Conservation (phyloP, 179 eudicot species). For the Patellifolia procumbens region DNA sequence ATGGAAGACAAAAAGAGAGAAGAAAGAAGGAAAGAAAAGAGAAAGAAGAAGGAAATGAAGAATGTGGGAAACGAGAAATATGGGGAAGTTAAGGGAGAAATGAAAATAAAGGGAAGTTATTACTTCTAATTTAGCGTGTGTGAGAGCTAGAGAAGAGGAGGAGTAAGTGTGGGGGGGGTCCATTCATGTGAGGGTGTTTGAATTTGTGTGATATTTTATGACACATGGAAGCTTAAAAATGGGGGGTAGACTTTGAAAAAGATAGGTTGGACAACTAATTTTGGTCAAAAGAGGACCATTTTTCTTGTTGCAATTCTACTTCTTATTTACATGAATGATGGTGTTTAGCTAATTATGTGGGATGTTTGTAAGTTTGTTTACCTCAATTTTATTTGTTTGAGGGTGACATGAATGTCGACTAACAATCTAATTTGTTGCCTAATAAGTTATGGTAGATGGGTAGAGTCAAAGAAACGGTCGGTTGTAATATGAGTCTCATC, state of each 20-base stretch:
- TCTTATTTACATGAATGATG: not conserved
- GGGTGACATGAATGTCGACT: too few relatives aligned
- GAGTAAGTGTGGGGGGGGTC: not conserved
- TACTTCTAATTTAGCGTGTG: not conserved
- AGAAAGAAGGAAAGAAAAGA: not conserved
- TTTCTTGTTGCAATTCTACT: not conserved
- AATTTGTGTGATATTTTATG: not conserved
- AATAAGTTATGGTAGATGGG: too few relatives aligned
- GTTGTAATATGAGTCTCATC: too few relatives aligned
- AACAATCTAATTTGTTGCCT: too few relatives aligned
- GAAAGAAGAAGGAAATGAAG: not conserved
- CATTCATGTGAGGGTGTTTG: not conserved
- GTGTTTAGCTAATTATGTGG: not conserved
- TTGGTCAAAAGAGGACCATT: conserved; percentile 20
- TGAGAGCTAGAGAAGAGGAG: not conserved
- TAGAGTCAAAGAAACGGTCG: too few relatives aligned
- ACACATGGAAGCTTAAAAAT: not conserved
- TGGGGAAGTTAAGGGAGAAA: not conserved
- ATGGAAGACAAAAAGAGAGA: not conserved
- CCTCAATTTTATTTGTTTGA: not conserved
- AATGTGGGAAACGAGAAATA: not conserved
- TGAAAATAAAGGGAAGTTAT: not conserved
- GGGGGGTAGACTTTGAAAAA: not conserved
- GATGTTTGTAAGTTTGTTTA: not conserved
- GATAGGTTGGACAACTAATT: conserved; percentile 1